Evolutionary conservation across 148 eudicot species (phyloP).

Genomic region (Amaranthus palmeri): DNA sequence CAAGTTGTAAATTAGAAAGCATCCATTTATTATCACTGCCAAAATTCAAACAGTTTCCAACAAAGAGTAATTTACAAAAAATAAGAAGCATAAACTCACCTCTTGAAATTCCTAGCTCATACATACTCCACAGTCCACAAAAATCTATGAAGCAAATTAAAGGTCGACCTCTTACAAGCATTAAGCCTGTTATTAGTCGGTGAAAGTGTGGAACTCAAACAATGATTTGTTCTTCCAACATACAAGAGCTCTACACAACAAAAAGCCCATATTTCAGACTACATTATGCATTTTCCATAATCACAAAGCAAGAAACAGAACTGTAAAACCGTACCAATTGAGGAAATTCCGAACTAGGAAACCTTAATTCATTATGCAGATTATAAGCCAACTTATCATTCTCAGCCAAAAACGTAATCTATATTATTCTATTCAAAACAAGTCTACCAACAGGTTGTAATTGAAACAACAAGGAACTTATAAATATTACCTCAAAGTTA

Average conservation of each 20-base stretch:
- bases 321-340: too few relatives aligned
- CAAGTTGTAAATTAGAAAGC: neutral
- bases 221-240: neutral
- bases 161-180: neutral
- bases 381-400: too few relatives aligned
- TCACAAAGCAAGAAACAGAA: too few relatives aligned
- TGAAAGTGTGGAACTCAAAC: neutral
- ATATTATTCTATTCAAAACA: too few relatives aligned
- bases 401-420: too few relatives aligned
- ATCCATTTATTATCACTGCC: constrained; percentile 13
- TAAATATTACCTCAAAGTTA: too few relatives aligned
- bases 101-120: neutral
- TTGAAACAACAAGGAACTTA: too few relatives aligned
- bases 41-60: constrained; percentile 7
- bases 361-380: constrained; percentile 32
- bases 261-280: neutral
- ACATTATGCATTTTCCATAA: too few relatives aligned
- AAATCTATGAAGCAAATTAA: constrained; percentile 5
- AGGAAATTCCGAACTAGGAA: neutral
- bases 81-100: neutral
- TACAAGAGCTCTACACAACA: constrained; percentile 2
- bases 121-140: neutral
- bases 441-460: too few relatives aligned
- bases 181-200: constrained; percentile 13
- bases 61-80: constrained; percentile 19